Base-by-base conservation (phyloP, 2,329 filamentous ascomycete species). In the Paradendryphiella salina region DNA sequence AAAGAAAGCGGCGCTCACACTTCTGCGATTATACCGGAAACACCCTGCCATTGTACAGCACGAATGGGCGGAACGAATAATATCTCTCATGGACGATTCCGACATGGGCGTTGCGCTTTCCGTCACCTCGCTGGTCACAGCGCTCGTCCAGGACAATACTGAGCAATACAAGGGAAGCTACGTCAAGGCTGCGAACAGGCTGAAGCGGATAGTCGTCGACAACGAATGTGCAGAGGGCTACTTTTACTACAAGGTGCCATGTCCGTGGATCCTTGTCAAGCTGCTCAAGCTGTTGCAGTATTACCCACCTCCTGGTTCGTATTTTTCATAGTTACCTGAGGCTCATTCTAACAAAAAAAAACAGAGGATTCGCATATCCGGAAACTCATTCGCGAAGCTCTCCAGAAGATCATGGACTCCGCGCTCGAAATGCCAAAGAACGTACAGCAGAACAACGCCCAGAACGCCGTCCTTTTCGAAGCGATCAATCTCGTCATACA, bases 181-280 rank as follows among this genome's bases (percentile, higher is more conserved):
- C 71, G 86, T 91, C 57, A 99, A 97, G 76, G 93, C 93, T 26
- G 93, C 93, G 0, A 88, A 90, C 55, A 82, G 91, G 49, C 75
- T 99, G 64, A 96, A 96, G 77, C 87, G 89, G 60, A 89, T 97
- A 60, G 81, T 96, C 13, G 86, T 97, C 20, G 93, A 97, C 62
- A 87, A 88, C 57, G 93, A 99, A 63, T 94, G 90, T 66, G 84
- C 90, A 0, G 83, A 85, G 48, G 94, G 97, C 71, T 99, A 99
- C 71, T 83, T 96, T 20, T 99, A 99, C 78, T 99, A 99, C 80
- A 96, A 96, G 69, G 94, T 99, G n/a, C 94, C 94, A 1, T 99
- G 94, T 70, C 94, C 94, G 2, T 99, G 94, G 94, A 86, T 99
- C 50, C 92, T 97, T 75, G 89, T 97, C 67, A 99, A 99, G 77